These are phyloP conservation scores for Sphagnum contortum DNA, from an alignment of 225 moss, liverwort and hornwort genomes.

Conservation along the genomic window DNA sequence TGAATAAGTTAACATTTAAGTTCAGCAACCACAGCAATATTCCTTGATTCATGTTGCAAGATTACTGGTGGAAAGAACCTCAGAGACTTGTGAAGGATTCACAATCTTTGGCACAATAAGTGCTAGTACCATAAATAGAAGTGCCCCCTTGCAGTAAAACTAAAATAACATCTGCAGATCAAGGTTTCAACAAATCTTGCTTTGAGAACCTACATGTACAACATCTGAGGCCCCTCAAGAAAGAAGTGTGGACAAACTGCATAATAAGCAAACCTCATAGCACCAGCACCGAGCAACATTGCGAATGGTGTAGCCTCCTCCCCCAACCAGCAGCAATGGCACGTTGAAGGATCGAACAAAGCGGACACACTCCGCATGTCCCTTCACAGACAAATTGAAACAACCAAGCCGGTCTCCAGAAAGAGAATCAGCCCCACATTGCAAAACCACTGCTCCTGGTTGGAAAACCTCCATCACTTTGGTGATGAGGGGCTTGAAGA, in stretches of 20 bases:
- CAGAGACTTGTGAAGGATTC: no score
- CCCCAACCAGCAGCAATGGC: conserved; percentile 39
- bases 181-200: no score
- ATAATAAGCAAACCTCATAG: conserved; percentile 29
- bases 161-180: no score
- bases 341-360: conserved; percentile 51
- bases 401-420: conserved; percentile 46
- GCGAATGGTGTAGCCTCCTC: conserved; percentile 46
- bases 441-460: conserved; percentile 44
- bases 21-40: no score
- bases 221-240: background rate
- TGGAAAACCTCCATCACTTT: conserved; percentile 53
- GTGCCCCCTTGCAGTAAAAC: no score
- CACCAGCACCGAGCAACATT: conserved; percentile 52
- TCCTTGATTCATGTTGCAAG: no score
- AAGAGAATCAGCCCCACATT: conserved; percentile 51
- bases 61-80: no score
- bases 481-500: conserved; percentile 42
- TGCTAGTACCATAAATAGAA: no score
- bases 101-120: no score
- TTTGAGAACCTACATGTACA: background rate
- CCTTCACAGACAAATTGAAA: conserved; percentile 45
- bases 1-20: no score
- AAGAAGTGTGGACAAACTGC: background rate
- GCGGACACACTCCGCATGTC: conserved; percentile 50